Percentiles rank a stretch among this genome's conserved stretches.
Conservation (phyloP, 1,284 basidiomycete genomes). For the Leccinum subrobustum region DNA sequence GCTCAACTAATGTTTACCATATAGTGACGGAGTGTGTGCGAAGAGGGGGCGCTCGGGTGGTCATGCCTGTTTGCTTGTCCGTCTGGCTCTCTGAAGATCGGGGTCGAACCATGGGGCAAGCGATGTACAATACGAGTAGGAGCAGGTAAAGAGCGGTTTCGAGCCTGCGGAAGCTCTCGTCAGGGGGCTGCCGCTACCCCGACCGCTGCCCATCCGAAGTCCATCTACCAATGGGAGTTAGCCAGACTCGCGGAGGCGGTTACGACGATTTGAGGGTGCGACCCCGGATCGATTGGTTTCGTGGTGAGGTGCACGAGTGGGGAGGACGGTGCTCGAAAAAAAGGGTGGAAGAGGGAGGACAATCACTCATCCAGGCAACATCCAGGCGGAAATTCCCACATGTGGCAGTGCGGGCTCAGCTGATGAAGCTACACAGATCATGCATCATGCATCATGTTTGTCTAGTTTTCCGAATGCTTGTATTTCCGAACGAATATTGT, state of each 20-base stretch:
- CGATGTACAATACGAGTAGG: not conserved
- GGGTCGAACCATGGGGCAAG: not conserved
- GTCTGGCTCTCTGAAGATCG: not conserved
- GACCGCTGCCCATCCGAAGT: not conserved
- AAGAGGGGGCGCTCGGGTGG: not conserved
- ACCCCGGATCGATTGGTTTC: too few relatives aligned
- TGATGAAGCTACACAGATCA: too few relatives aligned
- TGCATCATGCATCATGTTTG: too few relatives aligned
- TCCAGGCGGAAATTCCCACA: not conserved
- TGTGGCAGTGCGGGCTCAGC: not conserved
- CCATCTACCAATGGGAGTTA: not conserved
- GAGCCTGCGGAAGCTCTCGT: not conserved
- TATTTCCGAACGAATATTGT: not conserved
- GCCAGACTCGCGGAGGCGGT: too few relatives aligned
- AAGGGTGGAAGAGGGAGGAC: too few relatives aligned
- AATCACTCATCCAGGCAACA: too few relatives aligned
- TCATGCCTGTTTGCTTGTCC: not conserved
- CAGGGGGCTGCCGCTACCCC: not conserved
- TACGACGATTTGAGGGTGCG: too few relatives aligned
- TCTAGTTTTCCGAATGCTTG: not conserved
- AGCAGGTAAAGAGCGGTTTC: not conserved
- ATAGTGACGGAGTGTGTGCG: not conserved
- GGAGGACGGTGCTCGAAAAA: too few relatives aligned
- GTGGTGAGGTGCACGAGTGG: too few relatives aligned
- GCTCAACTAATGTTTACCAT: not conserved